Conservation (phyloP, 208 protist species). For the Wallacemonas sp. region DNA sequence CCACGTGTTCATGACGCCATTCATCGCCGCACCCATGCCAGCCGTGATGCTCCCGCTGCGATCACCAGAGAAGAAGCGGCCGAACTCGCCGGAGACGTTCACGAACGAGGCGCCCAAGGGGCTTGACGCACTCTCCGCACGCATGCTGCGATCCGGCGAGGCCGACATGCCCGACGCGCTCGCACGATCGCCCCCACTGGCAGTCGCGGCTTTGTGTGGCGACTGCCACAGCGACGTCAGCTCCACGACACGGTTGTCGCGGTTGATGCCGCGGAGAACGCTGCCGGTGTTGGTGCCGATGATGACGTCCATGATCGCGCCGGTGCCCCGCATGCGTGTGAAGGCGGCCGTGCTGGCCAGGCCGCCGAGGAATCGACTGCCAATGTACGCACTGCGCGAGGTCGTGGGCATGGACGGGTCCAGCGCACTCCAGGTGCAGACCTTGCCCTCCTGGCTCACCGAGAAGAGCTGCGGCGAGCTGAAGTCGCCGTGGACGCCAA, state of each 20-base stretch:
- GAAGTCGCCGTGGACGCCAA: slow-evolving; percentile 62
- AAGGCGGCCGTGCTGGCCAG: slow-evolving; percentile 49
- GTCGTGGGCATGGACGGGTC: slow-evolving; percentile 40
- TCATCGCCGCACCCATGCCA: neutral
- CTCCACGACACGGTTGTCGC: slow-evolving; percentile 54
- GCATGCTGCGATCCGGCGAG: slow-evolving; percentile 7
- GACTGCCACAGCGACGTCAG: slow-evolving; percentile 21
- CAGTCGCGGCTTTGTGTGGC: neutral
- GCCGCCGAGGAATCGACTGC: slow-evolving; percentile 46
- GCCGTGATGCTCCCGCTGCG: neutral
- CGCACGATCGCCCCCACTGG: neutral
- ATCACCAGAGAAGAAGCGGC: slow-evolving; percentile 1
- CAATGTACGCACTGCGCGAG: slow-evolving; percentile 40
- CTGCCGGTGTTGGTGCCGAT: slow-evolving; percentile 60
- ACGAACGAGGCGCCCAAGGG: neutral
- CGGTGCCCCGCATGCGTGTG: slow-evolving; percentile 39
- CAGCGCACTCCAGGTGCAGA: slow-evolving; percentile 62
- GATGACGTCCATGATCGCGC: slow-evolving; percentile 68
- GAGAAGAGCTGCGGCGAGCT: slow-evolving; percentile 70
- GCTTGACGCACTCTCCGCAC: neutral
- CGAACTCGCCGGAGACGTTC: neutral
- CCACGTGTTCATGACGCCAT: slow-evolving; percentile 12
- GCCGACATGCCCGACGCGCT: neutral
- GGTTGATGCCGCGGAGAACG: slow-evolving; percentile 49
- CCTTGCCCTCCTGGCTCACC: slow-evolving; percentile 65